Evolutionary conservation across 1,139 yeast species (phyloP), one percentile per base, ranked within the genome.

Genomic region (Candida neerlandica): DNA sequence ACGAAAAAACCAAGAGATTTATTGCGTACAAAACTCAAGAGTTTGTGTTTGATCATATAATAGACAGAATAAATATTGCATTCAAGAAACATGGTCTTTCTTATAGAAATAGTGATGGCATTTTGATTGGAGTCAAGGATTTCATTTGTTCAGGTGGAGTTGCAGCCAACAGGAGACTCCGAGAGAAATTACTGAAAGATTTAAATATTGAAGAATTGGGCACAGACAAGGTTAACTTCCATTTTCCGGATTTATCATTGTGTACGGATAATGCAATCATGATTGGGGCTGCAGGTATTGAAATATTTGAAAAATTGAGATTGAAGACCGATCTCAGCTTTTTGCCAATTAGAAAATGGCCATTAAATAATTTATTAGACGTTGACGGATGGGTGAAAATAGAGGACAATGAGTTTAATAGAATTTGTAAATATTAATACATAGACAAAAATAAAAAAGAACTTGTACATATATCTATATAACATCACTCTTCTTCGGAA

Each of bases 251-350:
- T 27, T 73, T 84, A 6, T 70, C 77, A 5, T 72, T 92, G 55
- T 95, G 99, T 62, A 90, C 97, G 0, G 99, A 94, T 62, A 95
- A 94, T 66, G 97, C 98, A 0, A 81, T 91, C 2, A 94, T 94
- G 99, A 94, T 94, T 48, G 99, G 97, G 0, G 89, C 96, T 82
- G 96, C 98, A 0, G 99, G 97, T 0, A 88, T 92, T 11, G 97
- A 92, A 62, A 71, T 91, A 14, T 86, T 73, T 62, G 96, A 91
- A 62, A 62, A 65, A 11, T 71, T 74, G 32, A 59, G 75, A 2
- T 51, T 77, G 27, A 73, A 75, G 16, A 80, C 89, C 0, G 80
- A 77, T 29, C 62, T 86, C 40, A 71, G 69, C 14, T 78, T 84
- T 5, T 61, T 76, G 10, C 92, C 95, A 1, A 70, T 82, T 1